Evolutionary conservation across 1,284 basidiomycete species (phyloP).

Genomic region (Papiliotrema nemorosa): DNA sequence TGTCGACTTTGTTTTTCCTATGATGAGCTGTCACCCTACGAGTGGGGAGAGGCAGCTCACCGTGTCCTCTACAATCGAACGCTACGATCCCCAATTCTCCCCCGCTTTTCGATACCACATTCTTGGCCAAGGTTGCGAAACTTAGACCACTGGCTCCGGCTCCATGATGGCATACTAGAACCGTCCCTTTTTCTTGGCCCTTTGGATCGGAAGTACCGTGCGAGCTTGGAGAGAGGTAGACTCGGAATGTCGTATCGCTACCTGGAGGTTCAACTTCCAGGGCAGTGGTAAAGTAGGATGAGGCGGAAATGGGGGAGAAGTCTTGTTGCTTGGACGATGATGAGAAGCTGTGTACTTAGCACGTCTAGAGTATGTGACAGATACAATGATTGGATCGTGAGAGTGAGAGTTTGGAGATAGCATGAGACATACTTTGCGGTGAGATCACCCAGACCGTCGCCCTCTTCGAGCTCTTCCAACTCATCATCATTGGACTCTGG

Average conservation of each 20-base stretch:
- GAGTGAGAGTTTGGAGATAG: conserved; percentile 3
- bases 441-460: conserved; percentile 59
- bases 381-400: too few relatives aligned
- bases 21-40: background rate
- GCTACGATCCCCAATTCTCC: conserved; percentile 80
- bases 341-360: background rate
- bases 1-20: conserved; percentile 58
- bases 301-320: conserved; percentile 69
- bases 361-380: too few relatives aligned
- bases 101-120: conserved; percentile 60
- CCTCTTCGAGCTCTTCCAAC: conserved; percentile 59
- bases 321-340: conserved; percentile 26
- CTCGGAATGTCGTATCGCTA: conserved; percentile 64
- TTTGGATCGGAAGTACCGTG: conserved; percentile 14
- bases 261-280: conserved; percentile 64
- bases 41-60: conserved; percentile 52
- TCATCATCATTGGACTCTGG: conserved; percentile 49
- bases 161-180: conserved; percentile 90
- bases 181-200: conserved; percentile 49
- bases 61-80: conserved; percentile 84
- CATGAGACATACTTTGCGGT: background rate
- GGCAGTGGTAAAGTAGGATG: conserved; percentile 70
- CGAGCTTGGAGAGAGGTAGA: conserved; percentile 63
- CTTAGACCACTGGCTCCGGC: conserved; percentile 85
- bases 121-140: conserved; percentile 82